These are phyloP conservation scores for Verbena officinalis DNA, from an alignment of 257 asterid species.

Conservation along the genomic window DNA sequence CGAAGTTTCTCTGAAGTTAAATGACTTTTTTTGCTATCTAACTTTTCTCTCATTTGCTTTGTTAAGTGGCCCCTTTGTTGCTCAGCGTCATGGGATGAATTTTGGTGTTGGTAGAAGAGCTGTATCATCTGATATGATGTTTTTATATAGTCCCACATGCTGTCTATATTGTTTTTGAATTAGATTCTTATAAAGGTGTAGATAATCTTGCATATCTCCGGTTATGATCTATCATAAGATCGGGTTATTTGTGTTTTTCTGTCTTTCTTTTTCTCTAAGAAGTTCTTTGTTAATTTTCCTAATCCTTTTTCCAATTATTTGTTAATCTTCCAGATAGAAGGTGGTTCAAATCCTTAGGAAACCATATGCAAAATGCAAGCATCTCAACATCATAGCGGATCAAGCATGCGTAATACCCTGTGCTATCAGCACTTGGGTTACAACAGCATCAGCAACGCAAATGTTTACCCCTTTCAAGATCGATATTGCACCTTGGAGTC, in stretches of 20 bases:
- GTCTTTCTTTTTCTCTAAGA: neutral
- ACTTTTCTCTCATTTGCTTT: neutral
- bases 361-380: conserved; percentile 46
- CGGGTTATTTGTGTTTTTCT: too few species aligned
- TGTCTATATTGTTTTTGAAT: neutral
- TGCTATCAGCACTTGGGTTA: conserved; percentile 40
- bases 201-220: neutral
- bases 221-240: neutral
- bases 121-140: neutral
- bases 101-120: neutral
- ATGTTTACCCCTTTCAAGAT: conserved; percentile 39
- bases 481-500: conserved; percentile 70
- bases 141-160: neutral
- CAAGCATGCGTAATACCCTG: conserved; percentile 49
- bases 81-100: neutral
- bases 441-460: conserved; percentile 32
- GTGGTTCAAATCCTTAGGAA: neutral
- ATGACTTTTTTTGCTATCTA: conserved; percentile 1
- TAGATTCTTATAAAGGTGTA: neutral
- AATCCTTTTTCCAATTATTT: neutral
- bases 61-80: neutral
- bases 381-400: conserved; percentile 43
- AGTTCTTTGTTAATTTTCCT: neutral
- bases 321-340: conserved; percentile 10
- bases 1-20: neutral